Percentiles rank a stretch among this genome's conserved stretches.
Evolutionary conservation across 2,329 filamentous ascomycete genomes (phyloP).

Genomic region (Sporothrix brasiliensis): DNA sequence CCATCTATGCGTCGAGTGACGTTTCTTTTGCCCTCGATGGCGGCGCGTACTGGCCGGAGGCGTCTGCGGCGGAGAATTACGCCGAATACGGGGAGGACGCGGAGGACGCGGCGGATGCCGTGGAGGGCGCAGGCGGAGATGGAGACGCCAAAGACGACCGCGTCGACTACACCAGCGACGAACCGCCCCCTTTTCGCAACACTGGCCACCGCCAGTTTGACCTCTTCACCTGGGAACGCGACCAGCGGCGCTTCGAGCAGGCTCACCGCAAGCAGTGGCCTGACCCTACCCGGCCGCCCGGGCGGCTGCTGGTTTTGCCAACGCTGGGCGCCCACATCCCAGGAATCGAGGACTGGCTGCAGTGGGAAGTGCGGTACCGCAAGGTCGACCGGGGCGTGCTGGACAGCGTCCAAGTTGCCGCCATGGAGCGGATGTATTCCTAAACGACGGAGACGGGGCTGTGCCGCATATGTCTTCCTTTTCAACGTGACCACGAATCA

Average conservation of each 20-base stretch:
- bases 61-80: not conserved
- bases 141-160: not conserved
- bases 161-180: not conserved
- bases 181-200: not conserved
- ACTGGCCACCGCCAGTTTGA: not conserved
- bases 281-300: slow-evolving; percentile 33
- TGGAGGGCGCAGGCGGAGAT: not conserved
- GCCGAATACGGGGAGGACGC: not conserved
- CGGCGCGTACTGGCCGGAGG: not conserved
- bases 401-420: slow-evolving; percentile 28
- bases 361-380: slow-evolving; percentile 55
- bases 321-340: slow-evolving; percentile 55
- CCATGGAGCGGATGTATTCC: slow-evolving; percentile 2
- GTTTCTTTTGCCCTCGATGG: slow-evolving; percentile 38
- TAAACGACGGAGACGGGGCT: not conserved
- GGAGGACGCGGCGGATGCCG: not conserved
- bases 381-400: slow-evolving; percentile 52
- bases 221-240: slow-evolving; percentile 32
- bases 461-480: not conserved
- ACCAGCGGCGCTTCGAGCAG: slow-evolving; percentile 12
- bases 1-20: slow-evolving; percentile 53
- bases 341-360: slow-evolving; percentile 52
- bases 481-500: not conserved
- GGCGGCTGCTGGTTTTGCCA: slow-evolving; percentile 56
- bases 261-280: not conserved